phyloP scores from a whole-genome alignment of 805 yeast species.

The Myxozyma neotropica region DNA sequence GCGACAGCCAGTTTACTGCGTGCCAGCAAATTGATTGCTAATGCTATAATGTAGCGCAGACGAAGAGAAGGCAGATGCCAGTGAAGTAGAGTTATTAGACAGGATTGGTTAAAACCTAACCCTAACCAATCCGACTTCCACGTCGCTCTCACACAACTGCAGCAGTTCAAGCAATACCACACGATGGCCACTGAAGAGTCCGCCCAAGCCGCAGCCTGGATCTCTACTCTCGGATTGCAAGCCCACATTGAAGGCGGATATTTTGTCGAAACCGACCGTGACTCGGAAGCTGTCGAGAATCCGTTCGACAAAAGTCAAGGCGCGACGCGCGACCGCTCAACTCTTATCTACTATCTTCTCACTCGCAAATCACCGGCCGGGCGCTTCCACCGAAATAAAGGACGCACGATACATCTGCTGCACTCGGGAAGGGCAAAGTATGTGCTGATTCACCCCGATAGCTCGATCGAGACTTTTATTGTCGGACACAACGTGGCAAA shows the following conservation, averaged over 20 bases:
- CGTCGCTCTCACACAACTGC: too few relatives aligned
- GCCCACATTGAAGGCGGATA: conserved; percentile 62
- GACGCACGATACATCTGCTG: conserved; percentile 58
- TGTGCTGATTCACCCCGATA: conserved; percentile 56
- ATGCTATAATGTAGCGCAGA: too few relatives aligned
- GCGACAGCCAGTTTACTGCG: too few relatives aligned
- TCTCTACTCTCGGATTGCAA: conserved; percentile 44
- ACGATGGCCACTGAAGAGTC: conserved; percentile 21
- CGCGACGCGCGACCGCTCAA: conserved; percentile 48
- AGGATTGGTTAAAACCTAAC: too few relatives aligned
- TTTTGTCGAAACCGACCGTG: conserved; percentile 59
- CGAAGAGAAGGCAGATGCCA: too few relatives aligned
- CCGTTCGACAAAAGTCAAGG: conserved; percentile 41
- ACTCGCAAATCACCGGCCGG: conserved; percentile 57
- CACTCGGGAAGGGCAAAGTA: conserved; percentile 61
- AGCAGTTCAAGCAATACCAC: too few relatives aligned
- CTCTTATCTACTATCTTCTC: conserved; percentile 56
- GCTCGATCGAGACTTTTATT: conserved; percentile 51
- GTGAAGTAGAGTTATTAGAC: too few relatives aligned
- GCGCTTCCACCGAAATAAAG: conserved; percentile 53
- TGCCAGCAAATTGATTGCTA: too few relatives aligned
- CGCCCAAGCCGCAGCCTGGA: conserved; percentile 40
- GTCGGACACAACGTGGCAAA: conserved; percentile 53
- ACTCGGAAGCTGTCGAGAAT: conserved; percentile 49
- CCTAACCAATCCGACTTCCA: too few relatives aligned